These are phyloP conservation scores for Volutella citrinella DNA, from an alignment of 2,329 filamentous ascomycete species.

Conservation along the genomic window DNA sequence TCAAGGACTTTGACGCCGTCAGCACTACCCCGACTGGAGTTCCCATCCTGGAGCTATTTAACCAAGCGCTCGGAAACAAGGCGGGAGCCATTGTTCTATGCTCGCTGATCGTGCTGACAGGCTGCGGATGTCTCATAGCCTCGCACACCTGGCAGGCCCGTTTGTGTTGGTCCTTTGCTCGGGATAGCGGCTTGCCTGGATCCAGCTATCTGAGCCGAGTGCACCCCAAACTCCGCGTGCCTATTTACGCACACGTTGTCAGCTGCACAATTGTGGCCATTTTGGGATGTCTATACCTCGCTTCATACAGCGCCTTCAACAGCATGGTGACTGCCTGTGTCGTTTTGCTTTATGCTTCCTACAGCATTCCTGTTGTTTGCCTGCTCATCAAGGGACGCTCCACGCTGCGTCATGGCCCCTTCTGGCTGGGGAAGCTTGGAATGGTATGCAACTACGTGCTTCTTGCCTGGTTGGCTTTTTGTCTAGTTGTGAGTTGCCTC, in stretches of 20 bases:
- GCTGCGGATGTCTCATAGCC: slow-evolving; percentile 2
- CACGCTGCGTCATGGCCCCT: too few relatives aligned
- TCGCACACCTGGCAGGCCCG: slow-evolving; percentile 5
- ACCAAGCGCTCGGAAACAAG: background rate
- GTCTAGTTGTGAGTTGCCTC: too few relatives aligned
- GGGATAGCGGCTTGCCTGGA: slow-evolving; percentile 2
- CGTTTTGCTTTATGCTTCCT: slow-evolving; percentile 32
- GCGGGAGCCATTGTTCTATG: too few relatives aligned
- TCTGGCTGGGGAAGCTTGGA: too few relatives aligned
- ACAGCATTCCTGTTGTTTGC: too few relatives aligned
- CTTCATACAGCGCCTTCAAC: slow-evolving; percentile 3
- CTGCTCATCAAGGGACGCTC: too few relatives aligned
- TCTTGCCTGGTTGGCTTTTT: too few relatives aligned
- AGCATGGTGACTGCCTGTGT: slow-evolving; percentile 2
- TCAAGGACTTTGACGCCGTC: slow-evolving; percentile 4
- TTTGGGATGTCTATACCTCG: slow-evolving; percentile 3
- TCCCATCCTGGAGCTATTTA: background rate
- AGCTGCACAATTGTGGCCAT: background rate
- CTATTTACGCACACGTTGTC: too few relatives aligned
- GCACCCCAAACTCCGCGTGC: too few relatives aligned
- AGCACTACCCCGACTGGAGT: background rate
- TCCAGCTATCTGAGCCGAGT: background rate
- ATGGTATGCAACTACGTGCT: too few relatives aligned
- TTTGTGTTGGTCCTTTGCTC: slow-evolving; percentile 5
- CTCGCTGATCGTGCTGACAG: background rate